Percentiles rank a stretch among this genome's conserved stretches.
Evolutionary conservation across 768 basidiomycete species (phyloP).

Genomic region (Lentinula detonsa): DNA sequence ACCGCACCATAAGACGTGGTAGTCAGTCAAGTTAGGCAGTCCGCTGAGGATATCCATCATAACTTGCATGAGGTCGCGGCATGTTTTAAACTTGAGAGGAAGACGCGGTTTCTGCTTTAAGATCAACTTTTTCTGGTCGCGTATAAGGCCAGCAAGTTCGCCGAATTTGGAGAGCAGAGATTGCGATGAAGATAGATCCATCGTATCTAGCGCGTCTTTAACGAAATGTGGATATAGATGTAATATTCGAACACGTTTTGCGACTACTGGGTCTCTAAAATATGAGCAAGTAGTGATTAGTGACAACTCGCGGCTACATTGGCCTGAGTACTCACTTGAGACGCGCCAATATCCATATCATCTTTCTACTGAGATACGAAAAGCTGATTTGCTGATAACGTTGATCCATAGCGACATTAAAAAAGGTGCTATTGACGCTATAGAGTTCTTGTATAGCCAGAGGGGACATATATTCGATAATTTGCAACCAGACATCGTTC

Average conservation of each 20-base stretch:
- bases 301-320: neutral
- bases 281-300: neutral
- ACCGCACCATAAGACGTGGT: constrained; percentile 45
- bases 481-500: constrained; percentile 29
- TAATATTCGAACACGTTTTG: constrained; percentile 40
- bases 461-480: constrained; percentile 28
- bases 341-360: constrained; percentile 21
- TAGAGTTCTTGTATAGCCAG: constrained; percentile 25
- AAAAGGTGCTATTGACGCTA: constrained; percentile 29
- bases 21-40: constrained; percentile 40
- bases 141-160: constrained; percentile 26
- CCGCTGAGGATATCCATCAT: constrained; percentile 37
- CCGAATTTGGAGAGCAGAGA: neutral
- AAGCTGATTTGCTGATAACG: constrained; percentile 45
- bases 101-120: constrained; percentile 21
- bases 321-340: constrained; percentile 23
- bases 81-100: constrained; percentile 22
- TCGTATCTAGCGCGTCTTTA: constrained; percentile 13
- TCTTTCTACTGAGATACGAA: constrained; percentile 38
- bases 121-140: constrained; percentile 13
- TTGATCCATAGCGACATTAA: constrained; percentile 32
- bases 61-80: constrained; percentile 31
- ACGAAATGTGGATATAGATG: constrained; percentile 42
- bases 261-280: constrained; percentile 41
- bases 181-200: neutral